A percentile compares a stretch with the other conserved stretches of the same genome.
These are phyloP conservation scores for Pythium dissimile DNA, from an alignment of 352 stramenopile genomes.

Conservation along the genomic window DNA sequence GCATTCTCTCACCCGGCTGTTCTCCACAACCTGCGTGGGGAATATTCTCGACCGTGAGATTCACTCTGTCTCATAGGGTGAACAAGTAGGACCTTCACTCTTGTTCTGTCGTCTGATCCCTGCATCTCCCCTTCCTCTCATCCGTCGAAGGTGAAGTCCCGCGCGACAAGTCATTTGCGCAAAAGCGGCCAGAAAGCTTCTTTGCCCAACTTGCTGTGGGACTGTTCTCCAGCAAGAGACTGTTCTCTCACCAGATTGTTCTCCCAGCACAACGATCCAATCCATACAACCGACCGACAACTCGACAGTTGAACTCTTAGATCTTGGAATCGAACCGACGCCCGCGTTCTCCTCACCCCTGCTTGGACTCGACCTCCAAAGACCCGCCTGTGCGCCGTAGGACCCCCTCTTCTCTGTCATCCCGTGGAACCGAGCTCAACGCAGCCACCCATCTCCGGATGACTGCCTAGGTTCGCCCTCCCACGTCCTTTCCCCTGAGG, in stretches of 20 bases:
- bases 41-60: neutral
- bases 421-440: slow-evolving; percentile 19
- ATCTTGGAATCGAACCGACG: too few relatives aligned
- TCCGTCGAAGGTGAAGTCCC: neutral
- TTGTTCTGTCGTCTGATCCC: slow-evolving; percentile 5
- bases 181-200: neutral
- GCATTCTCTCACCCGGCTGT: too few relatives aligned
- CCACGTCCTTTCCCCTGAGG: slow-evolving; percentile 10
- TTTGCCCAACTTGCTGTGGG: neutral
- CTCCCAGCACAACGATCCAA: too few relatives aligned
- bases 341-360: neutral
- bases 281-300: too few relatives aligned
- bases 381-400: neutral
- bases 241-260: neutral
- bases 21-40: neutral
- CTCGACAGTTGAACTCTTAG: too few relatives aligned
- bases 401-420: slow-evolving; percentile 23
- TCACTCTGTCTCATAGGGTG: neutral
- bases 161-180: slow-evolving; percentile 1
- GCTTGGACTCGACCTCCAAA: neutral
- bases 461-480: slow-evolving; percentile 26
- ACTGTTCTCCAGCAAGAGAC: neutral
- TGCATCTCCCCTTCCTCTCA: slow-evolving; percentile 12
- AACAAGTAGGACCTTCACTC: neutral
- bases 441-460: slow-evolving; percentile 13